These are phyloP conservation scores for Aspergillus egyptiacus DNA, from an alignment of 495 filamentous ascomycete genomes.

Conservation along the genomic window DNA sequence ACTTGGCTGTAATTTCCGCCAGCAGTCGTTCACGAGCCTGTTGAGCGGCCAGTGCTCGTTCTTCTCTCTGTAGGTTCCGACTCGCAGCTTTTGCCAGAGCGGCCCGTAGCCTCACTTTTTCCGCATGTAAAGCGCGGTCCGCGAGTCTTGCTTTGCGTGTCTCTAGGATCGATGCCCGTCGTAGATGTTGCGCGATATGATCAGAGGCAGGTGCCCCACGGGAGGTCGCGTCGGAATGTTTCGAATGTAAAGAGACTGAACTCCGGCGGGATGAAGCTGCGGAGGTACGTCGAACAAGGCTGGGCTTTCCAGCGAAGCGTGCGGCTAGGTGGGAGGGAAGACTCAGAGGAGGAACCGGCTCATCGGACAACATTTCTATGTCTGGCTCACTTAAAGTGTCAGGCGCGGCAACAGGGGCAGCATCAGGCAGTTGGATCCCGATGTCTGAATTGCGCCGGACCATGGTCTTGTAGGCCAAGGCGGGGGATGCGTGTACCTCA, in stretches of 20 bases:
- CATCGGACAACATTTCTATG: slow-evolving; percentile 45
- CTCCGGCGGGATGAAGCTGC: slow-evolving; percentile 82
- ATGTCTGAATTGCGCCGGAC: slow-evolving; percentile 46
- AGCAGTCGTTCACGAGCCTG: slow-evolving; percentile 85
- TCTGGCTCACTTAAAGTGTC: slow-evolving; percentile 29
- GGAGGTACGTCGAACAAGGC: slow-evolving; percentile 71
- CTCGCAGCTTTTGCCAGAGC: slow-evolving; percentile 76
- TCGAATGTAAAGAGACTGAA: slow-evolving; percentile 83
- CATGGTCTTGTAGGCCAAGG: slow-evolving; percentile 25
- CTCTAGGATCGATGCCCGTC: slow-evolving; percentile 86
- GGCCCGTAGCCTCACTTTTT: slow-evolving; percentile 89
- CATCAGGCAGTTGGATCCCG: slow-evolving; percentile 42
- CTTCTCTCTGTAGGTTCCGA: slow-evolving; percentile 61
- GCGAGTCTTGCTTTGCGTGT: slow-evolving; percentile 88
- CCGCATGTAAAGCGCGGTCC: slow-evolving; percentile 88
- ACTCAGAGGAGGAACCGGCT: slow-evolving; percentile 41
- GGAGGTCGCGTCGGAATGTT: slow-evolving; percentile 54
- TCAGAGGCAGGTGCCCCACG: slow-evolving; percentile 68
- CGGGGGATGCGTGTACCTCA: not conserved
- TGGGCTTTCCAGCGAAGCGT: slow-evolving; percentile 69
- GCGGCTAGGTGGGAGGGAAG: slow-evolving; percentile 81
- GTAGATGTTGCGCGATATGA: slow-evolving; percentile 82
- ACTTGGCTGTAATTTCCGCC: slow-evolving; percentile 87
- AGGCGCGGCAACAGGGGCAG: slow-evolving; percentile 27
- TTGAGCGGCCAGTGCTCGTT: slow-evolving; percentile 82